Evolutionary conservation across 148 eudicot genomes (phyloP).

Genomic region (Rhododendron vialii): DNA sequence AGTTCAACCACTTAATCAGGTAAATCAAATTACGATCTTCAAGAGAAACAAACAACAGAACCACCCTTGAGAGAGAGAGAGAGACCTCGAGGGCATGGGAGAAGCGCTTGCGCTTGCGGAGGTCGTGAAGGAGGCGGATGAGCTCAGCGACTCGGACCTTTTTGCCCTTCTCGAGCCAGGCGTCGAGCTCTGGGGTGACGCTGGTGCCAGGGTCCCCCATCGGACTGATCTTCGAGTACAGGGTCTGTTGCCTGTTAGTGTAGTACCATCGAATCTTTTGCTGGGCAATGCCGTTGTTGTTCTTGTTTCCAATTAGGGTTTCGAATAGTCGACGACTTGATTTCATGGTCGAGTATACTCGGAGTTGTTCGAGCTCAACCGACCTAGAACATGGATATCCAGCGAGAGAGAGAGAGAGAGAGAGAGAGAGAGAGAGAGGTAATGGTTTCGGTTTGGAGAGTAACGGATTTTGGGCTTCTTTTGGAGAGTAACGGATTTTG

Average conservation of each 20-base stretch:
- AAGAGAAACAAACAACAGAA: background rate
- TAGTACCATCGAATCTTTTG: constrained; percentile 24
- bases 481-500: background rate
- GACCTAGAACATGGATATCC: constrained; percentile 3
- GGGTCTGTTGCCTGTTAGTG: constrained; percentile 25
- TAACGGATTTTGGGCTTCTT: background rate
- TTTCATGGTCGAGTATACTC: constrained; percentile 11
- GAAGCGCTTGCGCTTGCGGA: constrained; percentile 75
- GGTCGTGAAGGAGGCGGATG: constrained; percentile 60
- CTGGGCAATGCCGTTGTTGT: constrained; percentile 4
- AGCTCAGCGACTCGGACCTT: constrained; percentile 57
- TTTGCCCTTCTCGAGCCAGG: constrained; percentile 57
- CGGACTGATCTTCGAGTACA: constrained; percentile 73
- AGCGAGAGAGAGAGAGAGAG: constrained; percentile 4
- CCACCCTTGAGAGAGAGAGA: background rate
- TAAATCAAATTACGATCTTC: no score
- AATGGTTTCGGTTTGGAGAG: background rate
- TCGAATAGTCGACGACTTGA: constrained; percentile 12
- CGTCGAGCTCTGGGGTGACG: constrained; percentile 58
- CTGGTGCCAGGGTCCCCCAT: constrained; percentile 51
- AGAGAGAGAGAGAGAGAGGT: background rate
- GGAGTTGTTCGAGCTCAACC: constrained; percentile 4
- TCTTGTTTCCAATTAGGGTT: constrained; percentile 18
- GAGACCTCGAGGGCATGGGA: constrained; percentile 83
- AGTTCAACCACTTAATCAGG: background rate